A percentile compares a stretch with the other conserved stretches of the same genome.
phyloP scores from a whole-genome alignment of 768 basidiomycete species.

The Mycena alexandri region DNA sequence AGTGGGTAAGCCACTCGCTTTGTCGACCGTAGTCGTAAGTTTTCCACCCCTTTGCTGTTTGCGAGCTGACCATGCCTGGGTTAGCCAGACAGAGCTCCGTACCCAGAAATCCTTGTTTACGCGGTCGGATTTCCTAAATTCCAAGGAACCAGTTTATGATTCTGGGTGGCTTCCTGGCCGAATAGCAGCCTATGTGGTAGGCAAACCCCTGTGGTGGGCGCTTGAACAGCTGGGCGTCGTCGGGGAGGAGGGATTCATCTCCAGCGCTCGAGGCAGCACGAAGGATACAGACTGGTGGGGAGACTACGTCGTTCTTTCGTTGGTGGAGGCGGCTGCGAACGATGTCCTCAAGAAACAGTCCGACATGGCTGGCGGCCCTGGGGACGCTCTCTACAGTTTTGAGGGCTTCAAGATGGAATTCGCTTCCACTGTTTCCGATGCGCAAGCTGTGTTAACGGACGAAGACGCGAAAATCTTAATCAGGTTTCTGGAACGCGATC shows the following conservation, averaged over 20 bases:
- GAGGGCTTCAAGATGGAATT: constrained; percentile 75
- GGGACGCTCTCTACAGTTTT: constrained; percentile 72
- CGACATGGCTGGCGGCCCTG: constrained; percentile 58
- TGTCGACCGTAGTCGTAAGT: constrained; percentile 83
- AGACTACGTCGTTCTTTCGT: constrained; percentile 75
- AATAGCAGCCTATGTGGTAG: constrained; percentile 78
- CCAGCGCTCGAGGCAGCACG: constrained; percentile 37
- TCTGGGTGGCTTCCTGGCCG: constrained; percentile 78
- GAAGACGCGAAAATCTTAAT: constrained; percentile 78
- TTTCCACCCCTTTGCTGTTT: constrained; percentile 6
- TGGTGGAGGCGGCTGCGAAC: constrained; percentile 78
- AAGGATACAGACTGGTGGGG: constrained; percentile 71
- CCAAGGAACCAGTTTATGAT: constrained; percentile 74
- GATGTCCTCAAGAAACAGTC: constrained; percentile 60
- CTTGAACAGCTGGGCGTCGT: constrained; percentile 83
- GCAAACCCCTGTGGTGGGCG: constrained; percentile 89
- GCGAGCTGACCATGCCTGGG: constrained; percentile 48
- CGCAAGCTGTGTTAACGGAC: constrained; percentile 60
- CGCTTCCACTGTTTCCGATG: constrained; percentile 52
- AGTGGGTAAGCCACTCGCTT: constrained; percentile 80
- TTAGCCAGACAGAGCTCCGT: constrained; percentile 80
- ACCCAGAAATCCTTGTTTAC: constrained; percentile 59
- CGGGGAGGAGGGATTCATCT: constrained; percentile 66
- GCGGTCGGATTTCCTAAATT: constrained; percentile 65
- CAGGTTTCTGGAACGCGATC: constrained; percentile 85